These are phyloP conservation scores for Claviceps paspali DNA, from an alignment of 2,329 filamentous ascomycete genomes.

Conservation along the genomic window DNA sequence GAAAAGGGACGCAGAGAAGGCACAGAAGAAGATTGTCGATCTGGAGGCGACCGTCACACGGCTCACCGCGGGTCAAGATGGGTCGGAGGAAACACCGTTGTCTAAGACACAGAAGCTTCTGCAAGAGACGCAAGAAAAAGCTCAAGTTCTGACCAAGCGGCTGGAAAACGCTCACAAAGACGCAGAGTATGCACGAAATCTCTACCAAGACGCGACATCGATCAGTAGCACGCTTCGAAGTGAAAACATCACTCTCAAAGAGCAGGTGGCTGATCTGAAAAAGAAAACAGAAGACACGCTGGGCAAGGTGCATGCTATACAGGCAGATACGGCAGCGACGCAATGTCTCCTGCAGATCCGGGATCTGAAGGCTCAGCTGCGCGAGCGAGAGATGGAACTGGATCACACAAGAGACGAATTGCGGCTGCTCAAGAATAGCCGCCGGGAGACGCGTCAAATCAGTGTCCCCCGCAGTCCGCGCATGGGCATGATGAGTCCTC, in stretches of 20 bases:
- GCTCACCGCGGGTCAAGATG: conserved; percentile 13
- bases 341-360: conserved; percentile 23
- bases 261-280: conserved; percentile 24
- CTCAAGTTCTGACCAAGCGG: conserved; percentile 25
- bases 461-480: conserved; percentile 45
- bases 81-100: conserved; percentile 12
- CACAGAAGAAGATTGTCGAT: conserved; percentile 20
- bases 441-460: conserved; percentile 38
- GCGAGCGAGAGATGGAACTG: conserved; percentile 38
- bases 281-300: conserved; percentile 30
- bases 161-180: conserved; percentile 29
- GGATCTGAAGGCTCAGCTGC: conserved; percentile 25
- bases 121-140: conserved; percentile 21
- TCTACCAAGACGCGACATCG: conserved; percentile 44
- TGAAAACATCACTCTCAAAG: conserved; percentile 31
- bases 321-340: conserved; percentile 21
- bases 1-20: conserved; percentile 21
- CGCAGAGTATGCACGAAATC: conserved; percentile 38
- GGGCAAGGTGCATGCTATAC: conserved; percentile 30
- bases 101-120: conserved; percentile 18
- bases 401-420: conserved; percentile 33
- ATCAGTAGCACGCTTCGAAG: conserved; percentile 26
- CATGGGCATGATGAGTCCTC: conserved; percentile 36
- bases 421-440: conserved; percentile 28
- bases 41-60: conserved; percentile 20